phyloP scores from a whole-genome alignment of 2,329 filamentous ascomycete species.

The Paecilomyces fulvus region DNA sequence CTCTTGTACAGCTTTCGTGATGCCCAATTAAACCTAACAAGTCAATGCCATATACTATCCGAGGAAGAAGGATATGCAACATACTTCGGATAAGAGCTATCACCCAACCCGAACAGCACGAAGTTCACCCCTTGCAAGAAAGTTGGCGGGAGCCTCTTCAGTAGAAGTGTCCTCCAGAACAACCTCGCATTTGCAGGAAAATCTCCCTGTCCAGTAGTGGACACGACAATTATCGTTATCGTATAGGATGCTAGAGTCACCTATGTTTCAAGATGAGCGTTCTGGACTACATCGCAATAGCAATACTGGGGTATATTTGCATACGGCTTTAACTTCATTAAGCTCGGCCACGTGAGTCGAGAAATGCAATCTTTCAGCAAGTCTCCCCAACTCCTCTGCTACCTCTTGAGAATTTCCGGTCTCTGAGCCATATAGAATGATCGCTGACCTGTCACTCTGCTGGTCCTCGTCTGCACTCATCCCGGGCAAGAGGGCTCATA shows the following conservation, averaged over 20 bases:
- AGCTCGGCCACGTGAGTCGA: slow-evolving; percentile 66
- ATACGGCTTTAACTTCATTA: slow-evolving; percentile 65
- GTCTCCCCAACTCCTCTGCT: slow-evolving; percentile 70
- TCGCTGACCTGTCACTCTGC: slow-evolving; percentile 38
- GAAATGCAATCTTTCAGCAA: slow-evolving; percentile 72
- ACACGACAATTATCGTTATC: slow-evolving; percentile 62
- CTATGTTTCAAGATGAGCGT: slow-evolving; percentile 12
- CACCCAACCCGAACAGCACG: slow-evolving; percentile 82
- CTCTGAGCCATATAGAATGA: slow-evolving; percentile 88
- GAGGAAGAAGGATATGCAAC: slow-evolving; percentile 15
- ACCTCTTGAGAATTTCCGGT: slow-evolving; percentile 91
- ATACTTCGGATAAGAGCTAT: slow-evolving; percentile 88
- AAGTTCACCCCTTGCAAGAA: slow-evolving; percentile 64
- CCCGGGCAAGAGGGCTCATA: slow-evolving; percentile 3
- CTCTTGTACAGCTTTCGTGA: slow-evolving; percentile 80
- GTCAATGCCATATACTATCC: slow-evolving; percentile 3
- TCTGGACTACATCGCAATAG: neutral
- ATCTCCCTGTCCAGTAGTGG: slow-evolving; percentile 92
- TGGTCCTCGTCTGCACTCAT: slow-evolving; percentile 16
- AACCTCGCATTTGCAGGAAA: slow-evolving; percentile 71
- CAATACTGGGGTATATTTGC: neutral
- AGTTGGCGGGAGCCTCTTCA: slow-evolving; percentile 64
- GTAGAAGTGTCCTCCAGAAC: slow-evolving; percentile 79
- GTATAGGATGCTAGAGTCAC: slow-evolving; percentile 27
- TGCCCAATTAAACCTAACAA: slow-evolving; percentile 76